Evolutionary conservation across 257 asterid genomes (phyloP), one percentile per base, ranked within the genome.

Genomic region (Ilex aquifolium): DNA sequence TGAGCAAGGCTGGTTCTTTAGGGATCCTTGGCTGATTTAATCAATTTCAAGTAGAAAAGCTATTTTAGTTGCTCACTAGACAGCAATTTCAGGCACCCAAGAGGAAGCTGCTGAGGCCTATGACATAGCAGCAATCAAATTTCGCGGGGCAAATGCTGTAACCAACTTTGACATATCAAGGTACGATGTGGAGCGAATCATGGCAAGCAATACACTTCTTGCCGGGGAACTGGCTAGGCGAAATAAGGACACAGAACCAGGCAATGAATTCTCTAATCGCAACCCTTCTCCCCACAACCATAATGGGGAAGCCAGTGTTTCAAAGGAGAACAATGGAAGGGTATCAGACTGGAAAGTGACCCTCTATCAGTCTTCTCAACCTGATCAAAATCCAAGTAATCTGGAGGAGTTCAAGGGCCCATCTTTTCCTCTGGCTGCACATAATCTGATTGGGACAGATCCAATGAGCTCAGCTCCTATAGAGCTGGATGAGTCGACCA

Each of bases 61-160:
- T 36, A 4, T 36, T 36, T 36, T 7, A 4, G 42, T 36, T 36
- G 5, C 42, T 36, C 7, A 36, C 42, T 36, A 36, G 42, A 5
- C 10, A 10, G 3, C 13, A 5, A 60, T 65, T 60, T 59, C 59
- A 90, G 97, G 95, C 73, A 94, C 96, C 6, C 97, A 94, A 72
- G 99, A 94, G 74, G 99, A 94, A 79, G 99, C 99, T 16, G 99
- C 97, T 0, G 99, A 94, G 85, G 99, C 99, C 7, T 94, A 94
- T 50, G 99, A 93, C 42, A 78, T 93, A 12, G 99, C 99, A 0
- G 99, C 97, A 2, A 93, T 93, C 17, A 93, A 90, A 65, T 93
- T 93, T 51, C 69, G 99, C 9, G 97, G 99, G 1, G 79, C 79
- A 50, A 90, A 84, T 46, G 99, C 99, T 0, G 99, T 93, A 1